phyloP scores from a whole-genome alignment of 2,329 filamentous ascomycete genomes.

The Venturia effusa region DNA sequence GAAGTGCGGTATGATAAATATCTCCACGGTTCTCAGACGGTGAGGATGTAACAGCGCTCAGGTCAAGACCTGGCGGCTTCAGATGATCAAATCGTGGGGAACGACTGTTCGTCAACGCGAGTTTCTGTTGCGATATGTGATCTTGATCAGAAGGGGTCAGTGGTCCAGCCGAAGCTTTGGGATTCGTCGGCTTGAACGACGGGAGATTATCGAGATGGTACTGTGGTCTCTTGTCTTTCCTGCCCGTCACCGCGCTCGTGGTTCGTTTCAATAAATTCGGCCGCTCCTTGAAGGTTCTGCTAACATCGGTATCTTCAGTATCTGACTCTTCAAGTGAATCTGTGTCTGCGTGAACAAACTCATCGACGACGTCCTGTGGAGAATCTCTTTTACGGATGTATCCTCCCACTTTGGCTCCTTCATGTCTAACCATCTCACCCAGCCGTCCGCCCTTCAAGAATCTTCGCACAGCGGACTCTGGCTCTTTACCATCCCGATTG shows the following conservation, averaged over 20 bases:
- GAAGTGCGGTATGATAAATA: background rate
- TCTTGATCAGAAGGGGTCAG: constrained; percentile 20
- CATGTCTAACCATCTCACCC: constrained; percentile 59
- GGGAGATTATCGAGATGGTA: constrained; percentile 37
- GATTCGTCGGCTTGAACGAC: constrained; percentile 34
- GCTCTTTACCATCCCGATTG: constrained; percentile 31
- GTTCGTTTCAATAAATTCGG: constrained; percentile 20
- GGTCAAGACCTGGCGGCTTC: constrained; percentile 40
- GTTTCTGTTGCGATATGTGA: constrained; percentile 33
- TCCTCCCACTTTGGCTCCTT: constrained; percentile 51
- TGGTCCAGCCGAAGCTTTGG: background rate
- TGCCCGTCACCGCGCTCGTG: constrained; percentile 3
- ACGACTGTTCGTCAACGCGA: constrained; percentile 25
- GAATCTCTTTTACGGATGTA: constrained; percentile 46
- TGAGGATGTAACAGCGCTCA: constrained; percentile 13
- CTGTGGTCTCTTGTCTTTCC: constrained; percentile 23
- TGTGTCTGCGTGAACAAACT: constrained; percentile 8
- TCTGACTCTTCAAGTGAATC: constrained; percentile 20
- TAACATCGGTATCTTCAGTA: constrained; percentile 17
- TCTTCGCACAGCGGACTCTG: constrained; percentile 49
- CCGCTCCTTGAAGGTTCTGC: constrained; percentile 17
- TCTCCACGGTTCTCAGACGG: constrained; percentile 1
- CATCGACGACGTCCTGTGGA: background rate
- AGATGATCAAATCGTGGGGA: constrained; percentile 34
- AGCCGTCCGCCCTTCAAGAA: constrained; percentile 71